phyloP scores from a whole-genome alignment of 2,329 filamentous ascomycete species.

The Fusarium mundagurra region DNA sequence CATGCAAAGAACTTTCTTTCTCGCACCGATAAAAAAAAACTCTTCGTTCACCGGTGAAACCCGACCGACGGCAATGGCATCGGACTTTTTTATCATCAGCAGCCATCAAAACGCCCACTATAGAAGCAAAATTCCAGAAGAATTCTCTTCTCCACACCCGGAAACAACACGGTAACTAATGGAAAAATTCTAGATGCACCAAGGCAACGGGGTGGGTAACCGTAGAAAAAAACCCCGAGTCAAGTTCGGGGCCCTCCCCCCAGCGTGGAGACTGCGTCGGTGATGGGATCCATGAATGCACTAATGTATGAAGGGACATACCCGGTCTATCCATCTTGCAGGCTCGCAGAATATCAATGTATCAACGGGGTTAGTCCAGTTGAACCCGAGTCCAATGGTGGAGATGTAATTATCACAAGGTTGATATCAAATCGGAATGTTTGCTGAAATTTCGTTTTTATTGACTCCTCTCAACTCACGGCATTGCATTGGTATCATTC shows the following conservation, averaged over 20 bases:
- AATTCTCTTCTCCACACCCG: neutral
- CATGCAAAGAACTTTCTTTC: neutral
- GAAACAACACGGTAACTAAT: neutral
- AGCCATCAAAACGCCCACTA: neutral
- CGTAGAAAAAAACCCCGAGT: neutral
- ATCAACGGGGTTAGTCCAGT: slow-evolving; percentile 7
- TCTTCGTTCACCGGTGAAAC: neutral
- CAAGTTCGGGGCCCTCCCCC: slow-evolving; percentile 6
- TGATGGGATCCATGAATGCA: slow-evolving; percentile 15
- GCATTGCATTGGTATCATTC: slow-evolving; percentile 3
- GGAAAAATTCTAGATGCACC: slow-evolving; percentile 7
- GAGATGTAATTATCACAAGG: neutral
- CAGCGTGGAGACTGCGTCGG: neutral
- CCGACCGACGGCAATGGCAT: neutral
- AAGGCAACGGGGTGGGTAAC: slow-evolving; percentile 10
- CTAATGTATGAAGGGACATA: slow-evolving; percentile 26
- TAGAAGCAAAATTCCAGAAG: neutral
- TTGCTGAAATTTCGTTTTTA: neutral
- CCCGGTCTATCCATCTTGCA: slow-evolving; percentile 18
- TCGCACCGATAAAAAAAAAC: neutral
- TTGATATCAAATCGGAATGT: neutral
- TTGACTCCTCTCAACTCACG: neutral
- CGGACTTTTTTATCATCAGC: neutral
- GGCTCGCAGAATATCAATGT: slow-evolving; percentile 1
- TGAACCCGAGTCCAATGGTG: neutral